phyloP scores from a whole-genome alignment of 305 asterid genomes.

The Fraxinus sp. region DNA sequence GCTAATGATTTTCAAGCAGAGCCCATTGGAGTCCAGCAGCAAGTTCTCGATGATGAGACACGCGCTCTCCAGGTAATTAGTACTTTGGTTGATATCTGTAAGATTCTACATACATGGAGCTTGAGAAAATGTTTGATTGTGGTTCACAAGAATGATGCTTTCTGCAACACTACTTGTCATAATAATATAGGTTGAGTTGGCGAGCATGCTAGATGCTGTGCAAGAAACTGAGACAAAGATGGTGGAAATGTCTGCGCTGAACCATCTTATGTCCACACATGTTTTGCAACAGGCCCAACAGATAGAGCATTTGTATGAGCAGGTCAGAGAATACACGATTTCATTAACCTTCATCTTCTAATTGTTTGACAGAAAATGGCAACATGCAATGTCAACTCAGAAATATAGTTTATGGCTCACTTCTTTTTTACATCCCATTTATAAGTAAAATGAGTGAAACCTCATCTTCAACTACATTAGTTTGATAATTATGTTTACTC shows the following conservation, averaged over 20 bases:
- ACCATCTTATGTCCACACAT: conserved; percentile 97
- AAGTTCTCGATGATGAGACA: conserved; percentile 77
- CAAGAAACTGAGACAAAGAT: conserved; percentile 90
- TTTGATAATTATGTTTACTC: background rate
- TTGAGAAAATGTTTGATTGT: background rate
- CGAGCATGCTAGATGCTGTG: conserved; percentile 78
- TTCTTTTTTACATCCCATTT: background rate
- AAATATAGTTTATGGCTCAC: background rate
- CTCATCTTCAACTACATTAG: background rate
- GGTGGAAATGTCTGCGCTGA: conserved; percentile 92
- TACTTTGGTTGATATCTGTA: conserved; percentile 1
- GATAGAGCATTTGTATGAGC: conserved; percentile 79
- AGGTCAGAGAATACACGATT: conserved; percentile 45
- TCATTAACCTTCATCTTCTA: background rate
- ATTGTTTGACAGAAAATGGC: background rate
- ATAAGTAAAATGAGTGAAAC: background rate
- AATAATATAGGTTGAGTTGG: conserved; percentile 66
- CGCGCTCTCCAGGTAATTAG: conserved; percentile 70
- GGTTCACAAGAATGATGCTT: background rate
- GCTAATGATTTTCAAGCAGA: conserved; percentile 46
- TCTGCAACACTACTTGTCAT: conserved; percentile 5
- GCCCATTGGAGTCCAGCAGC: conserved; percentile 66
- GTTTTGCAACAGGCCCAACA: conserved; percentile 91
- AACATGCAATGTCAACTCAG: background rate
- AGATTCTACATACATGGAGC: background rate